Base-by-base conservation (phyloP, 2,329 filamentous ascomycete species). In the Cordyceps cicadae region DNA sequence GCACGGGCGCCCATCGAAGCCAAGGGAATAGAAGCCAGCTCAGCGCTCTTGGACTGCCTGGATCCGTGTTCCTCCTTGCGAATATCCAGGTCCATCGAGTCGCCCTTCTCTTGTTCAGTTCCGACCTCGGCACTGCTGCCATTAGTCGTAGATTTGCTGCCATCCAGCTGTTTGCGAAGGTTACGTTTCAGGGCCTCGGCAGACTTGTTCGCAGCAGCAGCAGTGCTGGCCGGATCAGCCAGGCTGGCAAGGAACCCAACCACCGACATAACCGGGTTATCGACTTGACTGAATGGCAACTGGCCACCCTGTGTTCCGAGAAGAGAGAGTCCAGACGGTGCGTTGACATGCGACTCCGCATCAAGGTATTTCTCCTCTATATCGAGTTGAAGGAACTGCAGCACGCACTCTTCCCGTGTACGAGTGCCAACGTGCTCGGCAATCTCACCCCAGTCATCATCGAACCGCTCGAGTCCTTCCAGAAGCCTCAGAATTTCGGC, bases 281-380 rank as follows among this genome's bases (percentile, higher is more conserved):
- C 94, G 15, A 89, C 87, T 71, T 96, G 90, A 71, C 85, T 92
- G 73, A 97, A 94, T 0, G 94, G 94, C 51, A 96, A 81, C 63
- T 91, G 87, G 9, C 92, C 92, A 62, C 88, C 84, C 56, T 90
- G 83, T 61, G 85, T 82, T 39, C 88, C 87, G 41, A 94, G 78
- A 79, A 88, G 78, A 60, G 84, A 79, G 60, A 89, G 77, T 8
- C 85, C 83, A 1, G 77, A 82, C 12, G 79, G 81, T 53, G 79
- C 78, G 62, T 77, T 79, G 58, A 82, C 74, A 2, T 72, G 68
- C 3, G 69, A 67, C 68, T 93, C 87, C 8, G 90, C 86, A 68
- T 97, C 92, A 11, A 97, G 79, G 70, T 97, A 99, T 72, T 96
- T 95, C 77, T 97, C 93, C 73, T 97, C 94, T 64, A 99, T 99